Evolutionary conservation across 306 rosid species (phyloP).

Genomic region (Trifolium subterraneum): DNA sequence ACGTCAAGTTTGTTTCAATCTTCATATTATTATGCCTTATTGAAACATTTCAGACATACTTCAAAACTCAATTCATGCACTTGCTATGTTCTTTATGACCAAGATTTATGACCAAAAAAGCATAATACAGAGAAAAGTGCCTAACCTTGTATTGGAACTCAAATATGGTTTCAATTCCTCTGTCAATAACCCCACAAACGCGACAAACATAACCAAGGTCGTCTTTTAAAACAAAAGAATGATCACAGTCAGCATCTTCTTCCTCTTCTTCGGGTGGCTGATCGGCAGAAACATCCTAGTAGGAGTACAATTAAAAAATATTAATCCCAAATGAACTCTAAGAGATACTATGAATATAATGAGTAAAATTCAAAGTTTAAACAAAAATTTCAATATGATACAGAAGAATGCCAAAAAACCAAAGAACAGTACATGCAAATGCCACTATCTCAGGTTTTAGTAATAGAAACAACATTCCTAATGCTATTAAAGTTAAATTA

Average conservation of each 20-base stretch:
- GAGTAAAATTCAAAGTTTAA: conserved; percentile 15
- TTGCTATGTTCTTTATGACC: not conserved
- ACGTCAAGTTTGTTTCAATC: conserved; percentile 14
- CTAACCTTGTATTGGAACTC: conserved; percentile 81
- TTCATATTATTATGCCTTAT: conserved; percentile 17
- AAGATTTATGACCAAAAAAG: conserved; percentile 18
- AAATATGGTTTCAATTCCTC: conserved; percentile 77
- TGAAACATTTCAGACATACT: conserved; percentile 20
- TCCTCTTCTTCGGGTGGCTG: conserved; percentile 48
- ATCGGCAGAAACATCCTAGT: conserved; percentile 62
- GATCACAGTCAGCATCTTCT: conserved; percentile 74
- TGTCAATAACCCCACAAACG: conserved; percentile 79
- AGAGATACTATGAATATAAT: conserved; percentile 46
- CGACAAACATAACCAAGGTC: conserved; percentile 93
- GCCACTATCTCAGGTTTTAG: not conserved
- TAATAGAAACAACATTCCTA: conserved; percentile 18
- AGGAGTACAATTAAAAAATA: conserved; percentile 37
- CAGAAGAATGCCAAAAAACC: conserved; percentile 15
- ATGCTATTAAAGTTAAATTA: conserved; percentile 16
- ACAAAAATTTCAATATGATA: conserved; percentile 3
- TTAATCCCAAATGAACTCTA: conserved; percentile 20
- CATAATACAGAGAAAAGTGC: conserved; percentile 18
- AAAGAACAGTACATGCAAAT: conserved; percentile 23
- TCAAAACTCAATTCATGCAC: conserved; percentile 7
- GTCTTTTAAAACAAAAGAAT: conserved; percentile 86